These are phyloP conservation scores for Boletus sp. DNA, from an alignment of 768 basidiomycete species.

Conservation along the genomic window DNA sequence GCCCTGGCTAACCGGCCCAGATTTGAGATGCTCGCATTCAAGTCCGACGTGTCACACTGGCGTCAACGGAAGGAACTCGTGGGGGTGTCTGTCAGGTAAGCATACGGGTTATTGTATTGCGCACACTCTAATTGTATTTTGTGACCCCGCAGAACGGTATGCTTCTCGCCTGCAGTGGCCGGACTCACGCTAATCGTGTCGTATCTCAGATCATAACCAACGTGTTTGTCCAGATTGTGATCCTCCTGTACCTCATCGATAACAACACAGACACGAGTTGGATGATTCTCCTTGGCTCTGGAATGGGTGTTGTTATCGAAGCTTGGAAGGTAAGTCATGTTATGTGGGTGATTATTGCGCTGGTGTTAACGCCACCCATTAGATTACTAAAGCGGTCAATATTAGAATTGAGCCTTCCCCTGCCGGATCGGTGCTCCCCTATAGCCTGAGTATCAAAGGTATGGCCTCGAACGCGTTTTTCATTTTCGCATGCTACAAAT, in stretches of 20 bases:
- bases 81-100: conserved; percentile 89
- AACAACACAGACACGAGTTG: conserved; percentile 94
- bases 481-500: conserved; percentile 9
- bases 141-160: conserved; percentile 49
- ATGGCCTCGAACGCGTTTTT: conserved; percentile 24
- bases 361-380: conserved; percentile 15
- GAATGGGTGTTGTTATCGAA: conserved; percentile 79
- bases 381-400: conserved; percentile 91
- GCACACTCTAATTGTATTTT: conserved; percentile 18
- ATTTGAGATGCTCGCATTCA: conserved; percentile 96
- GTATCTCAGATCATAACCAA: conserved; percentile 74
- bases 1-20: conserved; percentile 37
- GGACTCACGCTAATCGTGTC: conserved; percentile 10
- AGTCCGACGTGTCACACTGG: conserved; percentile 94
- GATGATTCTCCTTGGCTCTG: conserved; percentile 94
- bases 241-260: conserved; percentile 91
- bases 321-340: conserved; percentile 79
- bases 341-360: conserved; percentile 7
- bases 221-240: conserved; percentile 87
- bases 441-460: conserved; percentile 82
- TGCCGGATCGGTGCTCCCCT: conserved; percentile 69
- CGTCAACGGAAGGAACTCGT: conserved; percentile 91
- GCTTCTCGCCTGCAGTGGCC: conserved; percentile 22
- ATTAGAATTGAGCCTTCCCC: conserved; percentile 64
- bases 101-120: conserved; percentile 7